Evolutionary conservation across 495 filamentous ascomycete genomes (phyloP).

Genomic region (Letharia lupina): DNA sequence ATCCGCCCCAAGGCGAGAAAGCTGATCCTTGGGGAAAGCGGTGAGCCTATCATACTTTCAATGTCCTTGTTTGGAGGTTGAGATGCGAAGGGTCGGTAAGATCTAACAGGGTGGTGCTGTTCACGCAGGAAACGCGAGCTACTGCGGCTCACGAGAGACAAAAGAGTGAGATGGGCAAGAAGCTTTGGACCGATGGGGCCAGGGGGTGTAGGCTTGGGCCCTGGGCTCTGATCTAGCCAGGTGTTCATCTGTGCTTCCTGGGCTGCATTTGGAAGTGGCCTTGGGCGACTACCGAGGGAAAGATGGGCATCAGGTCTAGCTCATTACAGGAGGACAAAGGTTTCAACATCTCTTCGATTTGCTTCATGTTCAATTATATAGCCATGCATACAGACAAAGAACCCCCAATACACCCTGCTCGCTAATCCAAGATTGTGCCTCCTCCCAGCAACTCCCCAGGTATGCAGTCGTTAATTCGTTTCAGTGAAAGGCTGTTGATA

Average conservation of each 20-base stretch:
- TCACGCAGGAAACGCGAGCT: not conserved
- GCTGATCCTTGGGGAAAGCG: not conserved
- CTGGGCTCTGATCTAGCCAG: not conserved
- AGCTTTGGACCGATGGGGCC: not conserved
- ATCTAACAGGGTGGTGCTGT: not conserved
- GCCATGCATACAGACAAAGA: not conserved
- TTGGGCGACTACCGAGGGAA: not conserved
- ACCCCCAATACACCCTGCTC: not conserved
- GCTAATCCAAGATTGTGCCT: not conserved
- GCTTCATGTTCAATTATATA: not conserved
- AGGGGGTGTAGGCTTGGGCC: not conserved
- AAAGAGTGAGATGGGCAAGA: not conserved
- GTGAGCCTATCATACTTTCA: not conserved
- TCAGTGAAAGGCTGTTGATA: slow-evolving; percentile 9
- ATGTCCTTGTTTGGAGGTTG: not conserved
- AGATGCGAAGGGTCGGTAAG: not conserved
- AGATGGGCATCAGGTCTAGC: not conserved
- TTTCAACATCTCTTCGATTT: not conserved
- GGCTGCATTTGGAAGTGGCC: not conserved
- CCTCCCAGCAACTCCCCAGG: not conserved
- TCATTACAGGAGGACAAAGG: not conserved
- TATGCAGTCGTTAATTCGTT: slow-evolving; percentile 18
- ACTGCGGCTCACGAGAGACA: not conserved
- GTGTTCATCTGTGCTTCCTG: not conserved
- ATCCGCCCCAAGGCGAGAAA: not conserved